Evolutionary conservation across 768 basidiomycete genomes (phyloP).

Genomic region (Lactarius pseudohatsudake): DNA sequence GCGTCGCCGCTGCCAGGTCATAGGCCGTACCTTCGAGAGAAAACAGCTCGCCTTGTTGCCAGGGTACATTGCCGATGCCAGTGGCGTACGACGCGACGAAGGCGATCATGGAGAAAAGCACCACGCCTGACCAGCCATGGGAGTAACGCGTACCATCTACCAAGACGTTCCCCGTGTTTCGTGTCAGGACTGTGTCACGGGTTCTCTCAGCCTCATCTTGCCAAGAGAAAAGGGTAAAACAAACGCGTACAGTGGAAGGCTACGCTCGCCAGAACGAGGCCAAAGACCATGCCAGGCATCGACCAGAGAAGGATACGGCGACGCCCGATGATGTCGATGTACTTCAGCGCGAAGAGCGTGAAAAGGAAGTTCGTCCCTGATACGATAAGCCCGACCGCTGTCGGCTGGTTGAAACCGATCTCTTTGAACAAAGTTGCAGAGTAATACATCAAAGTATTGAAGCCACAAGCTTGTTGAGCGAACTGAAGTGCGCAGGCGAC

Average conservation of each 20-base stretch:
- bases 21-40: slow-evolving; percentile 60
- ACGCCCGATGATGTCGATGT: slow-evolving; percentile 70
- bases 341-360: slow-evolving; percentile 71
- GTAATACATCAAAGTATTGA: slow-evolving; percentile 52
- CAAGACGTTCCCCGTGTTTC: slow-evolving; percentile 58
- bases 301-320: slow-evolving; percentile 69
- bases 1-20: neutral
- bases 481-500: slow-evolving; percentile 81
- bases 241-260: slow-evolving; percentile 56
- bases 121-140: slow-evolving; percentile 60
- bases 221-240: neutral
- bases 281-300: slow-evolving; percentile 71
- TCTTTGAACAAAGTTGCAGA: slow-evolving; percentile 77
- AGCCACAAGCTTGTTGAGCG: slow-evolving; percentile 78
- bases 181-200: slow-evolving; percentile 50
- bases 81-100: slow-evolving; percentile 83
- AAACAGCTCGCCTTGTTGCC: slow-evolving; percentile 88
- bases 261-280: slow-evolving; percentile 60
- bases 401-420: slow-evolving; percentile 81
- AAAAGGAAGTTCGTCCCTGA: slow-evolving; percentile 79
- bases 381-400: slow-evolving; percentile 75
- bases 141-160: slow-evolving; percentile 60
- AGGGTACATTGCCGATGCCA: slow-evolving; percentile 77
- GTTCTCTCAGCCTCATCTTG: neutral
- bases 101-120: slow-evolving; percentile 78